A percentile compares a stretch with the other conserved stretches of the same genome.
Conservation (phyloP, 129 eudicot species). For the Lactuca saligna region DNA sequence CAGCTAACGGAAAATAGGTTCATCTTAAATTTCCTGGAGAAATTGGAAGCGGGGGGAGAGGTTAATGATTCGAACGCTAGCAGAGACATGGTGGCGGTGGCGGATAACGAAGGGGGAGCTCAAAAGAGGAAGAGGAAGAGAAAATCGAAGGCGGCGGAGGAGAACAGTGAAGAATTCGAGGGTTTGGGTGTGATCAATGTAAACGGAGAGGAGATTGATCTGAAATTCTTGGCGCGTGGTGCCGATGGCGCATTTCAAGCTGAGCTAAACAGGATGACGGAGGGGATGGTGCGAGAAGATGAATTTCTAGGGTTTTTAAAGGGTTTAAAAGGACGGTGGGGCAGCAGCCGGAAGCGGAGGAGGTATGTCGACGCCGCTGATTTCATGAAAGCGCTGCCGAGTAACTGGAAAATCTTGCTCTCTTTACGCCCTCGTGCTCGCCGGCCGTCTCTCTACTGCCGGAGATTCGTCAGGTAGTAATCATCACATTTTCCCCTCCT, state of each 20-base stretch:
- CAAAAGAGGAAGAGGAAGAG: constrained; percentile 19
- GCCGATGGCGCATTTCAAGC: constrained; percentile 10
- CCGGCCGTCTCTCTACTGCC: constrained; percentile 12
- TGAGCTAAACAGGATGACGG: constrained; percentile 4
- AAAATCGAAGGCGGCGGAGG: neutral
- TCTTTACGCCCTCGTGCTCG: constrained; percentile 20
- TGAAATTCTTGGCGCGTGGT: constrained; percentile 7
- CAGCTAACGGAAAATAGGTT: constrained; percentile 16
- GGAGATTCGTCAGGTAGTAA: constrained; percentile 15
- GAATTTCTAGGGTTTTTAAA: constrained; percentile 23
- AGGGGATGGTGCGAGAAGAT: constrained; percentile 21
- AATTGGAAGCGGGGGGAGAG: neutral
- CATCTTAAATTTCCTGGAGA: neutral
- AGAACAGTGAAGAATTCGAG: neutral
- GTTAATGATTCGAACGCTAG: neutral
- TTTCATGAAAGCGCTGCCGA: constrained; percentile 25
- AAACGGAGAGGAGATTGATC: constrained; percentile 7
- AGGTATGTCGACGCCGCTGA: constrained; percentile 17
- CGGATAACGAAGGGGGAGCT: constrained; percentile 2
- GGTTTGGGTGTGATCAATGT: constrained; percentile 12
- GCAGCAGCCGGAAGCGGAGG: constrained; percentile 26
- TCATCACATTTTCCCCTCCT: neutral
- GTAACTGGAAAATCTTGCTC: constrained; percentile 16
- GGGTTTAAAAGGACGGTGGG: constrained; percentile 30
- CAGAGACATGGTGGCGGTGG: neutral